phyloP scores from a whole-genome alignment of 129 eudicot genomes.

The Saposhnikovia divaricata region DNA sequence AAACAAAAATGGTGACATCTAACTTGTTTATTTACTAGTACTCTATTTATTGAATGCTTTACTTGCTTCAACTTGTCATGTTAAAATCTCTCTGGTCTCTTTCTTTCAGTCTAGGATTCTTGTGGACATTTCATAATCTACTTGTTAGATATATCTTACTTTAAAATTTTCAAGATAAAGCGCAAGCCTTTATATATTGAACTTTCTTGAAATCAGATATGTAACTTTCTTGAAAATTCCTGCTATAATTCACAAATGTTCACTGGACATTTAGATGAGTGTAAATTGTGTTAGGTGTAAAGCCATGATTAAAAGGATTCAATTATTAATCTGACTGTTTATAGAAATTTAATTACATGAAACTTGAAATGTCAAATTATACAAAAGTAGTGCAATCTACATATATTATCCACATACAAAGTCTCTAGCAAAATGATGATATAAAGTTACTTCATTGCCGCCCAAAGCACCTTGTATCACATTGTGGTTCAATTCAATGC shows the following conservation, averaged over 20 bases:
- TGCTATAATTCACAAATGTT: not conserved
- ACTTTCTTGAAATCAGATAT: too few relatives aligned
- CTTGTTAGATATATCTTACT: not conserved
- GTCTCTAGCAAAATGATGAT: not conserved
- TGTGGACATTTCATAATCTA: not conserved
- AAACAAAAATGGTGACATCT: not conserved
- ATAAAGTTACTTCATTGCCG: not conserved
- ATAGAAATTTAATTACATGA: not conserved
- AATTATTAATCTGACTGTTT: not conserved
- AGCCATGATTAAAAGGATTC: not conserved
- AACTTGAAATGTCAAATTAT: not conserved
- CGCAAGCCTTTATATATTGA: not conserved
- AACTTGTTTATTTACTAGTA: not conserved
- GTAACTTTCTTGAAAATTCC: too few relatives aligned
- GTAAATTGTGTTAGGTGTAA: not conserved
- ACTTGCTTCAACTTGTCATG: not conserved
- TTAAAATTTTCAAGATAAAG: not conserved
- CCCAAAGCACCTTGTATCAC: slow-evolving; percentile 2
- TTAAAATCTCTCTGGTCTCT: not conserved
- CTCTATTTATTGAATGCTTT: slow-evolving; percentile 1
- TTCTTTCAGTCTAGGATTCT: not conserved
- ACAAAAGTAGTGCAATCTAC: not conserved
- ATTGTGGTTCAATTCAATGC: slow-evolving; percentile 1
- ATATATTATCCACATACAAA: not conserved
- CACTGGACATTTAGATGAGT: not conserved